Base-by-base conservation (phyloP, 1,139 yeast species). In the Magnusiomyces paraingens region DNA sequence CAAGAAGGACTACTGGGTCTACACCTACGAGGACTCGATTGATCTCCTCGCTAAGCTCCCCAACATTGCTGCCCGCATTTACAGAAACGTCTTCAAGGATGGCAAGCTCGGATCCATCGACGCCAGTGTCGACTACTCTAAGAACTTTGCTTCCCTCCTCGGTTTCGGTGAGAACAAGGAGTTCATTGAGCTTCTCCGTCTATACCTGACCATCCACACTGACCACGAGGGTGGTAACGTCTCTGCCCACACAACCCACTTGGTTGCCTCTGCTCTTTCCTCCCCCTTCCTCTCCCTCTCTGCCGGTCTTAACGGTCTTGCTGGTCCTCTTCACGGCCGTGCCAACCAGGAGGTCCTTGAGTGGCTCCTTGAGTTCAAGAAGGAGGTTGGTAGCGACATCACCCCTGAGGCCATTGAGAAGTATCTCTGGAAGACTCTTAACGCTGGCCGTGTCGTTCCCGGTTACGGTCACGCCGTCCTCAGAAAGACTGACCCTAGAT, bases 201-300 rank as follows among this genome's bases (percentile, higher is more conserved):
- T 91, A 70, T 91, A 91, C 83, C 80, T 91, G 72, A 87, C 97
- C 67, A 86, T 91, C 74, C 98, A 91, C 82, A 86, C 95, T 57
- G 98, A 91, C 74, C 98, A 91, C 79, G 98, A 91, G 79, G 98
- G 98, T 78, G 98, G 98, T 75, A 91, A 91, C 73, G 98, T 91
- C 62, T 88, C 96, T 60, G 98, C 98, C 58, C 98, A 91, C 80
- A 85, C 98, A 71, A 91, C 98, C 67, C 96, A 91, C 77, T 80
- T 91, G 74, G 98, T 91, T 62, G 98, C 97, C 68, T 88, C 96
- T 48, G 97, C 98, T 57, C 81, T 91, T 67, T 84, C 96, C 45
- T 90, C 96, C 57, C 98, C 98, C 70, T 90, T 79, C 83, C 80
- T 91, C 67, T 87, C 96, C 55, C 83, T 89, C 65, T 86, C 98